Evolutionary conservation across 768 basidiomycete species (phyloP).

Genomic region (Trametes sanguinea): DNA sequence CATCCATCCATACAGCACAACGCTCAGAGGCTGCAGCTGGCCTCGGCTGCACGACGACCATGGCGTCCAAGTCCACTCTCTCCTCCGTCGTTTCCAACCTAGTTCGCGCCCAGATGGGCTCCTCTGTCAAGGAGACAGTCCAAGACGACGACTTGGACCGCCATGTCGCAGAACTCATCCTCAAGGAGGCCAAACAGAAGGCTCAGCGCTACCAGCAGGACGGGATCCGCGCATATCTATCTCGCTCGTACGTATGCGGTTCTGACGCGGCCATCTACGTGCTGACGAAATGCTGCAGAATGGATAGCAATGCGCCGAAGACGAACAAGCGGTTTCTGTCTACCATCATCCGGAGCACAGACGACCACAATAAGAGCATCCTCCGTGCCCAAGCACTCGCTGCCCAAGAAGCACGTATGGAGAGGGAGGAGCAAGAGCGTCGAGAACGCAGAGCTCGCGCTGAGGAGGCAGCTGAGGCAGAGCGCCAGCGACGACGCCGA

Average conservation of each 20-base stretch:
- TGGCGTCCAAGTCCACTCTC: slow-evolving; percentile 56
- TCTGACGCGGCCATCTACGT: not conserved
- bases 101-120: slow-evolving; percentile 77
- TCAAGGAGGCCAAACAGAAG: slow-evolving; percentile 91
- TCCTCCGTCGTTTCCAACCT: slow-evolving; percentile 85
- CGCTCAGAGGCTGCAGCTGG: too few species aligned
- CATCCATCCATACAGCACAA: too few species aligned
- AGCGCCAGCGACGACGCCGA: slow-evolving; percentile 48
- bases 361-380: slow-evolving; percentile 92
- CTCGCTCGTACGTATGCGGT: slow-evolving; percentile 26
- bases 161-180: slow-evolving; percentile 88
- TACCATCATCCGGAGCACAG: slow-evolving; percentile 89
- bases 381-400: slow-evolving; percentile 71
- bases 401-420: slow-evolving; percentile 70
- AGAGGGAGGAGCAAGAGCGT: slow-evolving; percentile 66
- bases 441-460: slow-evolving; percentile 65
- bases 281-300: slow-evolving; percentile 37
- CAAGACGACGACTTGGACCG: slow-evolving; percentile 87
- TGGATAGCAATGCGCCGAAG: slow-evolving; percentile 73
- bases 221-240: slow-evolving; percentile 80
- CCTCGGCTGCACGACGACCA: not conserved
- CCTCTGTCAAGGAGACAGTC: slow-evolving; percentile 56
- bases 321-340: slow-evolving; percentile 82
- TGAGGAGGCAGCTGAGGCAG: slow-evolving; percentile 74
- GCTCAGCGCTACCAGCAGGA: slow-evolving; percentile 76